Percentiles rank a stretch among this genome's conserved stretches.
phyloP scores from a whole-genome alignment of 148 eudicot genomes.

The Cornus florida region DNA sequence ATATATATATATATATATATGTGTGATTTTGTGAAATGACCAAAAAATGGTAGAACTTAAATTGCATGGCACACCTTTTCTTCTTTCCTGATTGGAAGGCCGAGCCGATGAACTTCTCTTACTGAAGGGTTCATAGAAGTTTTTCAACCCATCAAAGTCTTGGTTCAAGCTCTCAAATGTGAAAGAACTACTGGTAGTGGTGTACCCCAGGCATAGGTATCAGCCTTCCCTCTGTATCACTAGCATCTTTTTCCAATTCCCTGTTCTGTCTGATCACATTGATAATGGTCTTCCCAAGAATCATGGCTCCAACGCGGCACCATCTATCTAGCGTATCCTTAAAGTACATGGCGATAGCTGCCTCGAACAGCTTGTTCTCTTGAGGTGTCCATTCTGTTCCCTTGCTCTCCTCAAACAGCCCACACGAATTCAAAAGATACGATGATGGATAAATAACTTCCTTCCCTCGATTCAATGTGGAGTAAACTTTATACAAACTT shows the following conservation, averaged over 20 bases:
- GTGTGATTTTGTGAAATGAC: too few relatives aligned
- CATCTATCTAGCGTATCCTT: slow-evolving; percentile 55
- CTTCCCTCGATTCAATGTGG: slow-evolving; percentile 31
- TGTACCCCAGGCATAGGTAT: slow-evolving; percentile 45
- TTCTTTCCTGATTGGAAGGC: slow-evolving; percentile 50
- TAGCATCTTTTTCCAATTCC: slow-evolving; percentile 51
- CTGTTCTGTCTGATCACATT: slow-evolving; percentile 54
- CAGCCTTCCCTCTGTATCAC: slow-evolving; percentile 40
- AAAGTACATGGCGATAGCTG: slow-evolving; percentile 46
- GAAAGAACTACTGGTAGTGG: slow-evolving; percentile 29
- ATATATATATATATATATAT: too few relatives aligned
- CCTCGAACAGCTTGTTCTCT: slow-evolving; percentile 54
- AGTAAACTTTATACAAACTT: too few relatives aligned
- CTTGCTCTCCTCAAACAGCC: slow-evolving; percentile 41
- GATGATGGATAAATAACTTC: slow-evolving; percentile 24
- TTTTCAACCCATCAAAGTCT: too few relatives aligned
- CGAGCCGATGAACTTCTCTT: slow-evolving; percentile 25
- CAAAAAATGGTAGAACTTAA: too few relatives aligned
- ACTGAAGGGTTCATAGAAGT: slow-evolving; percentile 25
- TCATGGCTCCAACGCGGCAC: slow-evolving; percentile 51
- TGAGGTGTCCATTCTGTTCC: slow-evolving; percentile 42
- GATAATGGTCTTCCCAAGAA: slow-evolving; percentile 48
- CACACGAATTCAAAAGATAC: slow-evolving; percentile 24
- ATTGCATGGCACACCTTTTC: slow-evolving; percentile 61
- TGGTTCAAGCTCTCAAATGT: slow-evolving; percentile 42